Evolutionary conservation across 306 rosid genomes (phyloP).

Genomic region (Begonia masoniana): DNA sequence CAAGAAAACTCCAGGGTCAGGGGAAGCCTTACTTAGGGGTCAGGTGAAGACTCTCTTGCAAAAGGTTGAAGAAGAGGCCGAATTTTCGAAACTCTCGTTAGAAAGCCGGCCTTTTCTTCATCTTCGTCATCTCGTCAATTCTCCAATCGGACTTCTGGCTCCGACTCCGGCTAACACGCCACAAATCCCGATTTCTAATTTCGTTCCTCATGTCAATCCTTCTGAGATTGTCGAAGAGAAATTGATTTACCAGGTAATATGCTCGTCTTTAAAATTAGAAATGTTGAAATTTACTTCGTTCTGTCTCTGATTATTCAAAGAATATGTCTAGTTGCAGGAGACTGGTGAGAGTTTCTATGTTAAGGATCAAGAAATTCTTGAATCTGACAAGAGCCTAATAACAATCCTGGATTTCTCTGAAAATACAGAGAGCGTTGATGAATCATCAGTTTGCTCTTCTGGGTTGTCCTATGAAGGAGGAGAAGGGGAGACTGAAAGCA

Average conservation of each 20-base stretch:
- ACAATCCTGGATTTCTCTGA: constrained; percentile 74
- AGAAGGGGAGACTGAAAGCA: constrained; percentile 12
- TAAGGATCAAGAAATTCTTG: constrained; percentile 27
- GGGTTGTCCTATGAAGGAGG: constrained; percentile 27
- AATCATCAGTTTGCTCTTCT: constrained; percentile 36
- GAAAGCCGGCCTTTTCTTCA: constrained; percentile 39
- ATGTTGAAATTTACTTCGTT: background rate
- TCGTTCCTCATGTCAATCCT: constrained; percentile 22
- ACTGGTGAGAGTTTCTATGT: constrained; percentile 23
- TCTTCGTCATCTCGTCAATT: constrained; percentile 24
- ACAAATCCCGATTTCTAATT: constrained; percentile 30
- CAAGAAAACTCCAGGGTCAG: constrained; percentile 78
- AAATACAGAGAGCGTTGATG: constrained; percentile 39
- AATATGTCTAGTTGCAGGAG: constrained; percentile 17
- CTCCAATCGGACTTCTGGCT: constrained; percentile 52
- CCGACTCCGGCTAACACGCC: constrained; percentile 94
- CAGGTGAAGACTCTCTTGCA: constrained; percentile 88
- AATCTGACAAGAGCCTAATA: constrained; percentile 41
- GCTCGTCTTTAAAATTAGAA: background rate
- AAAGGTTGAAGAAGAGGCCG: constrained; percentile 88
- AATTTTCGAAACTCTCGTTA: constrained; percentile 41
- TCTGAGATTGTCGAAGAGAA: constrained; percentile 39
- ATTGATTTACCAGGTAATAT: constrained; percentile 39
- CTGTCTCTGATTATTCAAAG: background rate
- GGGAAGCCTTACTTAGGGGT: constrained; percentile 84